A percentile compares a stretch with the other conserved stretches of the same genome.
These are phyloP conservation scores for Corylus americana DNA, from an alignment of 306 rosid genomes.

Conservation along the genomic window DNA sequence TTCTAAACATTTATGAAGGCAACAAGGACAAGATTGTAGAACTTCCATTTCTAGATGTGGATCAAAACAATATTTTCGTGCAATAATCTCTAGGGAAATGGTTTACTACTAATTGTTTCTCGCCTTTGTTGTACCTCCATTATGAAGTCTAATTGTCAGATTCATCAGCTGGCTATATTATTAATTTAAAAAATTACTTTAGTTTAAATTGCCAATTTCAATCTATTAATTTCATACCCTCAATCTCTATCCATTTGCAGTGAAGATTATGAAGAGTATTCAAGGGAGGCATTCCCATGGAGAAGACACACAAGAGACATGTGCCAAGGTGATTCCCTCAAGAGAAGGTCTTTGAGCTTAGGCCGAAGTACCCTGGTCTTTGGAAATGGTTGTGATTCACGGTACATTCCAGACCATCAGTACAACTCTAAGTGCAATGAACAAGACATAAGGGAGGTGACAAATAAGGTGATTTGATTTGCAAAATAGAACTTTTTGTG, in stretches of 20 bases:
- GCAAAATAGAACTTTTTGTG: conserved; percentile 1
- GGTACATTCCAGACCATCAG: conserved; percentile 39
- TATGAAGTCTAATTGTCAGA: not conserved
- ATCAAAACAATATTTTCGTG: not conserved
- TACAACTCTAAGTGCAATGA: conserved; percentile 34
- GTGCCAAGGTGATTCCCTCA: conserved; percentile 43
- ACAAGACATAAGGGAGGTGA: conserved; percentile 25
- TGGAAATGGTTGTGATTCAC: conserved; percentile 50
- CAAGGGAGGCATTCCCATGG: conserved; percentile 69
- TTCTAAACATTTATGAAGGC: not conserved
- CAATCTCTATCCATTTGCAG: conserved; percentile 43
- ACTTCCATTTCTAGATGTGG: not conserved
- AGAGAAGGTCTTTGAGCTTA: conserved; percentile 33
- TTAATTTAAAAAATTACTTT: not conserved
- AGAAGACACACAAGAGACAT: conserved; percentile 57
- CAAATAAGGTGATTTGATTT: conserved; percentile 54
- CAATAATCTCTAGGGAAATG: not conserved
- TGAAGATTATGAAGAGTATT: conserved; percentile 53
- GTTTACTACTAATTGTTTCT: not conserved
- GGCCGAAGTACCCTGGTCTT: conserved; percentile 43
- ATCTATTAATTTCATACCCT: conserved; percentile 10
- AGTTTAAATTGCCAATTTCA: not conserved
- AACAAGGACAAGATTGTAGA: not conserved
- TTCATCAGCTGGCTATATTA: not conserved
- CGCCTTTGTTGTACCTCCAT: not conserved